phyloP scores from a whole-genome alignment of 805 yeast species.

The Metschnikowia dekortorum region DNA sequence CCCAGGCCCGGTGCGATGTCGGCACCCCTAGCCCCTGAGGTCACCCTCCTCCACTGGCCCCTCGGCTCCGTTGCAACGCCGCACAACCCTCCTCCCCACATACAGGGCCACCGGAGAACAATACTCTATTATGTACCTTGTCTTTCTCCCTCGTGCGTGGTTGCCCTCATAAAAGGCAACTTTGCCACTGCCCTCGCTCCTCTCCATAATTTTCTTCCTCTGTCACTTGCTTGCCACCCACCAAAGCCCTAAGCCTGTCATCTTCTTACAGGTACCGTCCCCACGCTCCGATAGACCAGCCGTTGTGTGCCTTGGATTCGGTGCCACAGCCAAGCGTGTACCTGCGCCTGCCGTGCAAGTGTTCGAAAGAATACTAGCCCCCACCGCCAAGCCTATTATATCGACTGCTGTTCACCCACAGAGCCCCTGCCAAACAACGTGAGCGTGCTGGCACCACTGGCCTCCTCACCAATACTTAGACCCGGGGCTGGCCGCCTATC shows the following conservation, averaged over 20 bases:
- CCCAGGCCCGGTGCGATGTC: not conserved
- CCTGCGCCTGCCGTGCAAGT: too few species aligned
- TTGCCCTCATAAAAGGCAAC: slow-evolving; percentile 1
- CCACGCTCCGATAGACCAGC: not conserved
- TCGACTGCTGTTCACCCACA: too few species aligned
- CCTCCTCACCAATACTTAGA: too few species aligned
- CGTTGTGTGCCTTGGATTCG: not conserved
- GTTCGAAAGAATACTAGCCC: too few species aligned
- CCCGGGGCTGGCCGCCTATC: too few species aligned
- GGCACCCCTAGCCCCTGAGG: not conserved
- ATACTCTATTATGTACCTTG: slow-evolving; percentile 1
- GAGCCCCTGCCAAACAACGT: too few species aligned
- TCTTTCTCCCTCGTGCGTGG: not conserved
- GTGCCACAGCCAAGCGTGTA: not conserved
- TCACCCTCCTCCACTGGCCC: not conserved
- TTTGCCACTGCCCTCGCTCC: not conserved
- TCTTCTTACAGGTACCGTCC: not conserved
- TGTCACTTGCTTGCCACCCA: not conserved
- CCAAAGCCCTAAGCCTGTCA: not conserved
- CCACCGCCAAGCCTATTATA: too few species aligned
- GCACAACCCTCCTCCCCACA: not conserved
- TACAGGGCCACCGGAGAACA: slow-evolving; percentile 4
- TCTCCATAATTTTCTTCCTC: not conserved
- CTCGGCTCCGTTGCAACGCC: not conserved
- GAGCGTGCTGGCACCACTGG: too few species aligned